Evolutionary conservation across 495 filamentous ascomycete species (phyloP).

Genomic region (Xylaria intraflava): DNA sequence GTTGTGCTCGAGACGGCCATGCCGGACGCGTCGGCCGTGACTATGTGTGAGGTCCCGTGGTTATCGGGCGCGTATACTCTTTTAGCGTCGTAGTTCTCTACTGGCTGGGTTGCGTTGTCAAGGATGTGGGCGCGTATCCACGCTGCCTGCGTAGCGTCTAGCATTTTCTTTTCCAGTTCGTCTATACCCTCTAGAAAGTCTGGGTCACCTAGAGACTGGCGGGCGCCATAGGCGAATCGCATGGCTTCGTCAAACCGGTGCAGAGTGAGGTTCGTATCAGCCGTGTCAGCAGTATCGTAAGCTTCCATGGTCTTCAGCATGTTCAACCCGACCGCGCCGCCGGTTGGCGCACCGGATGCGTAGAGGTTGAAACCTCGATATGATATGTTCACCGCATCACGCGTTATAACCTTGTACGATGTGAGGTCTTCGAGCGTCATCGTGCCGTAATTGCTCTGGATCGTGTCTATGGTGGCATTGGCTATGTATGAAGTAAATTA

Average conservation of each 20-base stretch:
- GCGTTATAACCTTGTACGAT: slow-evolving; percentile 58
- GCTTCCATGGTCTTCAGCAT: slow-evolving; percentile 74
- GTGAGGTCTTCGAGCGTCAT: slow-evolving; percentile 75
- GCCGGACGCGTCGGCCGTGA: slow-evolving; percentile 60
- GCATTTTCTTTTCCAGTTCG: slow-evolving; percentile 46
- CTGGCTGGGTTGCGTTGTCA: slow-evolving; percentile 59
- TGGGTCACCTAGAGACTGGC: slow-evolving; percentile 69
- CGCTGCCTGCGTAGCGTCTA: slow-evolving; percentile 50
- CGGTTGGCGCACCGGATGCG: slow-evolving; percentile 62
- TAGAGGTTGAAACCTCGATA: slow-evolving; percentile 67
- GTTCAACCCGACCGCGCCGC: slow-evolving; percentile 64
- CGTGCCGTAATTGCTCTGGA: slow-evolving; percentile 62
- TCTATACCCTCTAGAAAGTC: slow-evolving; percentile 57
- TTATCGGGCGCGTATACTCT: slow-evolving; percentile 32
- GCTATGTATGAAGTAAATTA: slow-evolving; percentile 38
- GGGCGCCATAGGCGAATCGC: slow-evolving; percentile 75
- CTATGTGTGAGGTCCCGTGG: slow-evolving; percentile 71
- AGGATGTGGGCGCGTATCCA: slow-evolving; percentile 60
- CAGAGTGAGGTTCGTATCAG: slow-evolving; percentile 45
- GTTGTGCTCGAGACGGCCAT: slow-evolving; percentile 68
- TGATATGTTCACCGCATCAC: slow-evolving; percentile 55
- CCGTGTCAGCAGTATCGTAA: slow-evolving; percentile 43
- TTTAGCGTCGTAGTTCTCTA: slow-evolving; percentile 63
- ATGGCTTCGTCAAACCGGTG: slow-evolving; percentile 84
- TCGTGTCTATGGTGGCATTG: slow-evolving; percentile 60